These are phyloP conservation scores for Boletus eberwhitei DNA, from an alignment of 768 basidiomycete genomes.

Conservation along the genomic window DNA sequence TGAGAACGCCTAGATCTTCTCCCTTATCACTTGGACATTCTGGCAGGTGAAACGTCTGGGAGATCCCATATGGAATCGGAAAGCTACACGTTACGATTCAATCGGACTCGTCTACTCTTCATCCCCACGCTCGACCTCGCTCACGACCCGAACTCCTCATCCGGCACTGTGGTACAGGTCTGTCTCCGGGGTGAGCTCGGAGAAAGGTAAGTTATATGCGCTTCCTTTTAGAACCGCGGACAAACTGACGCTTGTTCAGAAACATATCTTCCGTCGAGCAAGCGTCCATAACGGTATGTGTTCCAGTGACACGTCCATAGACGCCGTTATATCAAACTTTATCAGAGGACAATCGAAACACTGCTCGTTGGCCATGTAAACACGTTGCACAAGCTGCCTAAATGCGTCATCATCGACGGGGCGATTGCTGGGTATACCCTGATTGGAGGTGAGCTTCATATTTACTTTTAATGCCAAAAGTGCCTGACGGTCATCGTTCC, in stretches of 20 bases:
- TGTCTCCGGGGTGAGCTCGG: constrained; percentile 14
- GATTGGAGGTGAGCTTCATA: constrained; percentile 13
- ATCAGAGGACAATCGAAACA: constrained; percentile 25
- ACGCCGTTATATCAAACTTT: background rate
- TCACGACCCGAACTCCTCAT: background rate
- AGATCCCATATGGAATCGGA: background rate
- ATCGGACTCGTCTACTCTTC: constrained; percentile 27
- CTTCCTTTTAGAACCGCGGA: background rate
- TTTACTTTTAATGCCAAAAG: background rate
- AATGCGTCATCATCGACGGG: constrained; percentile 11
- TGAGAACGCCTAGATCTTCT: background rate
- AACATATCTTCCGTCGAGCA: constrained; percentile 10
- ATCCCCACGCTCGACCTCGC: constrained; percentile 8
- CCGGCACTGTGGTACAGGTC: constrained; percentile 26
- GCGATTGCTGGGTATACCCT: constrained; percentile 16
- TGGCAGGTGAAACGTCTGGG: background rate
- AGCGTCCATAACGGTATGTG: constrained; percentile 21
- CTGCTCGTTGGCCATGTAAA: constrained; percentile 20
- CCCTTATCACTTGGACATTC: background rate
- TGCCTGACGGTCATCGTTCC: constrained; percentile 4
- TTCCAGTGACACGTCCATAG: background rate
- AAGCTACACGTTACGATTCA: constrained; percentile 13
- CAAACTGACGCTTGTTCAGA: constrained; percentile 7
- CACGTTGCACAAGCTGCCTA: constrained; percentile 12
- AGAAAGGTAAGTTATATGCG: constrained; percentile 24